Percentiles rank a stretch among this genome's conserved stretches.
These are phyloP conservation scores for Houttuynia cordata DNA, from an alignment of 164 flowering plant genomes.

Conservation along the genomic window DNA sequence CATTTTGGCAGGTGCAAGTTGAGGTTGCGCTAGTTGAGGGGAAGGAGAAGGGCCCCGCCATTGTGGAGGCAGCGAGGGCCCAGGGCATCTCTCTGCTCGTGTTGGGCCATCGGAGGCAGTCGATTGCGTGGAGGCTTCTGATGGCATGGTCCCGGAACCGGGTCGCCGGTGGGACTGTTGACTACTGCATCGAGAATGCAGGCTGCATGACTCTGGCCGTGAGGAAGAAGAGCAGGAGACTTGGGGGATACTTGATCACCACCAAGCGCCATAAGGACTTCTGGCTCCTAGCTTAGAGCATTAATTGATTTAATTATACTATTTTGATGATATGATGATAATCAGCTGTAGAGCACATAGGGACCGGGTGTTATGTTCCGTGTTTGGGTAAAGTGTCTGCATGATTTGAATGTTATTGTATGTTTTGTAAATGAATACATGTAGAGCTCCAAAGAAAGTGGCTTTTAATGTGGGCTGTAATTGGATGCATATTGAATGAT, in stretches of 20 bases:
- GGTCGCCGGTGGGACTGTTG: constrained; percentile 37
- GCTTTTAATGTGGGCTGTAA: no score
- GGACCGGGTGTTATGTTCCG: no score
- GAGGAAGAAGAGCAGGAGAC: constrained; percentile 50
- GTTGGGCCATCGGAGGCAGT: constrained; percentile 56
- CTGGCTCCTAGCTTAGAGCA: constrained; percentile 61
- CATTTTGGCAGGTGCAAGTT: constrained; percentile 31
- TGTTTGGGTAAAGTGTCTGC: no score
- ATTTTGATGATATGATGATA: no score
- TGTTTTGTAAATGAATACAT: no score
- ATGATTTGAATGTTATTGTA: no score
- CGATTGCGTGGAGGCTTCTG: constrained; percentile 54
- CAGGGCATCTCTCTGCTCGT: constrained; percentile 58
- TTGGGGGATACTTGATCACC: constrained; percentile 65
- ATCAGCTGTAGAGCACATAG: no score
- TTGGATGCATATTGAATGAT: no score
- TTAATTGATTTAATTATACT: no score
- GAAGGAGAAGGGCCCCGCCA: constrained; percentile 60
- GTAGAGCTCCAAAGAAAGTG: no score
- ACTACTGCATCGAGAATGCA: constrained; percentile 65
- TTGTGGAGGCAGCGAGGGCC: constrained; percentile 60
- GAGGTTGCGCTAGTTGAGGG: constrained; percentile 56
- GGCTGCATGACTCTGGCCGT: constrained; percentile 68
- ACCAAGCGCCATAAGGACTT: constrained; percentile 67
- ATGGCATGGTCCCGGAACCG: constrained; percentile 45